Base-by-base conservation (phyloP, 306 rosid genomes). In the Vigna unguiculata region DNA sequence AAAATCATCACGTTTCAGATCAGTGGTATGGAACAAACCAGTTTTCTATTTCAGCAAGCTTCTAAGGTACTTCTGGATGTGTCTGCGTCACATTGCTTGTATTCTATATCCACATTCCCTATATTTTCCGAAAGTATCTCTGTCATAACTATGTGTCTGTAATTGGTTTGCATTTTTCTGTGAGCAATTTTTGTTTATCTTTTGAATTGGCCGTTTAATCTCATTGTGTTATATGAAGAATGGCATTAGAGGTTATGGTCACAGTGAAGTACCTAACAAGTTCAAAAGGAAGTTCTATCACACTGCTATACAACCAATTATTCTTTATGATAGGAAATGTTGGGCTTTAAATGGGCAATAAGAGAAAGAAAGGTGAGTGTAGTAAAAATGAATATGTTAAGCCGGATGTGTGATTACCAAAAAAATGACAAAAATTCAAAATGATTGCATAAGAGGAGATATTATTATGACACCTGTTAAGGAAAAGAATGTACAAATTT, bases 11-110 rank as follows among this genome's bases (percentile, higher is more conserved):
- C 49, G 38, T 76, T 74, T 78, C 92, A 94, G 98, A 90, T 94
- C 80, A 94, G 98, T 60, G 98, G 98, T 58, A 94, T 92, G 97
- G 98, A 94, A 69, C 98, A 94, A 82, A 94, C 98, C 74, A 94
- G 98, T 82, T 92, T 94, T 86, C 90, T 94, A 45, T 94, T 94
- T 85, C 98, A 94, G 87, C 98, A 94, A 83, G 95, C 98, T 59
- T 92, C 98, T 25, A 94, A 94, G 97, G 98, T 94, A 84, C 52
- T 66, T 76, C 58, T 46, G 53, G 46, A 66, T 53, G 49, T 63
- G 51, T 53, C 34, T 59, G 48, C 81, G 49, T 81, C 17, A 10
- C 13, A 14, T 51, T 66, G 76, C 17, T 69, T 53, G 62, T 48
- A 59, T n/a, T 40, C 17, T 34, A 58, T 59, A 24, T 74, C 68